Evolutionary conservation across 169 alveolate species (phyloP), one percentile per base, ranked within the genome.

Genomic region (Plasmodium vinckei): DNA sequence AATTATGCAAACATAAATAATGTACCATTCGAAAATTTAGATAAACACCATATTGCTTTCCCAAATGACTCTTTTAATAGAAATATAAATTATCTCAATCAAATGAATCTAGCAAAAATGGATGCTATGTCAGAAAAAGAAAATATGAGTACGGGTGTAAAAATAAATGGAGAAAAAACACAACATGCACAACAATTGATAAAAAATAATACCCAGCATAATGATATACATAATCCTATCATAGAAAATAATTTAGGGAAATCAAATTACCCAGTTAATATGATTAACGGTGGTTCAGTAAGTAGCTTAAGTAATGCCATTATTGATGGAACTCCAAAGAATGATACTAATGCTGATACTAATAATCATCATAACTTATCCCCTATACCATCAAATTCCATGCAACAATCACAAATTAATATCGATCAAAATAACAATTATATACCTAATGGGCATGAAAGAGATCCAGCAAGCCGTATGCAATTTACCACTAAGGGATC

Each of bases 331-430:
- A 53, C 33, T 44, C 21, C 10, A 21, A 19, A n/a, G 1, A 47
- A 27, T 59, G 61, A 21, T 51, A 49, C 23, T 39, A 39, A 51
- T 15, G 70, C 21, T 54, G 61, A 79, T 54, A 7, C 17, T 23
- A 70, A 60, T 71, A 56, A 44, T 5, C 13, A 63, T 15, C 53
- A 64, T 2, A 21, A 54, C 42, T 12, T 71, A 25, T 25, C 84
- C 1, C 54, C 69, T 13, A 12, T 33, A 5, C 25, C 23, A 27
- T 54, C 65, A 9, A 71, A 53, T 53, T n/a, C 84, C 25, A 42
- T 77, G 19, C 77, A 63, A 25, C 88, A 61, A 13, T 9, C 88
- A 42, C 64, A 77, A 44, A 42, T 77, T 19, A 64, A 77, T 17
- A 42, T 63, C 53, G 88, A 77, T 25, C 73, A 27, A 19, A 49